These are phyloP conservation scores for Acanthamoeba healyi DNA, from an alignment of 208 protist genomes.

Conservation along the genomic window DNA sequence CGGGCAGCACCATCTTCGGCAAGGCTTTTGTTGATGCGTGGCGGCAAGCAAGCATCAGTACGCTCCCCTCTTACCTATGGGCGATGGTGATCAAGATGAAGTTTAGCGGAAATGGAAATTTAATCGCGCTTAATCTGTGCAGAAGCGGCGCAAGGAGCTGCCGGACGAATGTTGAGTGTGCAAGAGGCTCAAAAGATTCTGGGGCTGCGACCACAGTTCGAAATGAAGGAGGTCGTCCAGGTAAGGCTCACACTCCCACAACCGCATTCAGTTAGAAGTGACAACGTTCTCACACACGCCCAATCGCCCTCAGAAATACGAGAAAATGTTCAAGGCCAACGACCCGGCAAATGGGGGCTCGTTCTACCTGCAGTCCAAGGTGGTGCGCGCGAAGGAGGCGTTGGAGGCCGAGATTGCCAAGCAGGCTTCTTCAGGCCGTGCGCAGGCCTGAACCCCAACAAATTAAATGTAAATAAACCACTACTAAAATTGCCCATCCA, in stretches of 20 bases:
- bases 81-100: no score
- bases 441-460: not conserved
- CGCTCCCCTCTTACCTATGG: no score
- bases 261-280: no score
- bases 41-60: constrained; percentile 70
- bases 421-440: no score
- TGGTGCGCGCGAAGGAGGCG: constrained; percentile 72
- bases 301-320: constrained; percentile 43
- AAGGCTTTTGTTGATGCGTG: constrained; percentile 70
- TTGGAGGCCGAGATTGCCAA: constrained; percentile 46
- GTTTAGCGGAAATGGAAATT: no score
- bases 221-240: constrained; percentile 40
- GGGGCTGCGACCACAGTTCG: not conserved
- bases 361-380: constrained; percentile 77
- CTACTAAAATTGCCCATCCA: no score
- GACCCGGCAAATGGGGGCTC: constrained; percentile 66
- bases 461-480: no score
- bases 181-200: constrained; percentile 69
- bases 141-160: constrained; percentile 32
- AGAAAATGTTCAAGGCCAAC: constrained; percentile 77
- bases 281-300: no score
- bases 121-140: not conserved
- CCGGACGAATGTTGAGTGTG: not conserved
- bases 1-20: constrained; percentile 56
- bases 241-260: not conserved